A percentile compares a stretch with the other conserved stretches of the same genome.
Conservation (phyloP, 148 eudicot genomes). For the Euryodendron excelsum region DNA sequence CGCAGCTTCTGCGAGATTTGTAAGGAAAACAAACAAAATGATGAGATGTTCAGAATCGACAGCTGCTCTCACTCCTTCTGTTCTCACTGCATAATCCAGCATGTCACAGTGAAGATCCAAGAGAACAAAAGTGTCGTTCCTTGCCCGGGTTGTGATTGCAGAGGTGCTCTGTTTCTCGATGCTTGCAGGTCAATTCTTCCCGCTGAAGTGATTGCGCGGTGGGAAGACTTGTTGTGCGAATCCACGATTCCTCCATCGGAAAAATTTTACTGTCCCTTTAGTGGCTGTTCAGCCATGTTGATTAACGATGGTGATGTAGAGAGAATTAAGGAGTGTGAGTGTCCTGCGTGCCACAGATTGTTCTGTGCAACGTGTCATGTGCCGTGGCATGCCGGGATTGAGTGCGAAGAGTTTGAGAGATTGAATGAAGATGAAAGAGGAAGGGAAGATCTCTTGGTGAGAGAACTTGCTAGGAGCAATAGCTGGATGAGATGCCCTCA, state of each 20-base stretch:
- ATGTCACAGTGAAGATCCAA: slow-evolving; percentile 34
- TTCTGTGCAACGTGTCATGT: slow-evolving; percentile 58
- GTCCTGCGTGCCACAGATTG: slow-evolving; percentile 45
- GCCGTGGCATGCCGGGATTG: slow-evolving; percentile 50
- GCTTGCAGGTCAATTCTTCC: slow-evolving; percentile 30
- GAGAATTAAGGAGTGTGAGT: slow-evolving; percentile 29
- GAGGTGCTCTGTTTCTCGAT: slow-evolving; percentile 22
- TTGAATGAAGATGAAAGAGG: slow-evolving; percentile 35
- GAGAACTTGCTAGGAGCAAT: slow-evolving; percentile 50
- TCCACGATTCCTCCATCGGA: slow-evolving; percentile 27
- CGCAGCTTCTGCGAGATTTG: slow-evolving; percentile 48
- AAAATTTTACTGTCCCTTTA: slow-evolving; percentile 49
- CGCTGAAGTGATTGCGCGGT: slow-evolving; percentile 30
- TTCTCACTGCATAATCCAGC: slow-evolving; percentile 33
- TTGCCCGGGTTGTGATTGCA: slow-evolving; percentile 40
- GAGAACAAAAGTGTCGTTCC: slow-evolving; percentile 16
- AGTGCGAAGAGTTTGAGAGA: slow-evolving; percentile 44
- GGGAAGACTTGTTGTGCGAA: slow-evolving; percentile 43
- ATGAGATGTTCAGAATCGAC: slow-evolving; percentile 30
- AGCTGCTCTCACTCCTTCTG: slow-evolving; percentile 47
- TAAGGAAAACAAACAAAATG: slow-evolving; percentile 37
- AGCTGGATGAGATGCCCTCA: slow-evolving; percentile 53
- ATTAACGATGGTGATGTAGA: slow-evolving; percentile 20
- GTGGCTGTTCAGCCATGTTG: slow-evolving; percentile 47
- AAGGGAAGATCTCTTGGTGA: slow-evolving; percentile 43